Base-by-base conservation (phyloP, 495 filamentous ascomycete genomes). In the Penicillium waksmanii region DNA sequence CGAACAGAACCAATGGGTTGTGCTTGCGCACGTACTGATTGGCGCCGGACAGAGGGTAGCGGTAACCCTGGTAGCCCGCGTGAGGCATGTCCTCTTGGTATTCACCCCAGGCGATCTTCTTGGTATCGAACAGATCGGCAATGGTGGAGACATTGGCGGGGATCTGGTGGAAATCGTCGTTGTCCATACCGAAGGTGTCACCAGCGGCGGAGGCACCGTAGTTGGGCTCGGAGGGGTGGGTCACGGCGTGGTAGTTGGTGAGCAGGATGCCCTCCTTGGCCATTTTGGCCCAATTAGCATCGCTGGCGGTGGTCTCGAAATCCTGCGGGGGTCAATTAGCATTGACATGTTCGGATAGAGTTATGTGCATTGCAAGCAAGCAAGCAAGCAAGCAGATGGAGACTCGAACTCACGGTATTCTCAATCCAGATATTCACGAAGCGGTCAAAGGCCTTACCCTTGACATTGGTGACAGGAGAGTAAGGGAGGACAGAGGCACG, bases 21-120 rank as follows among this genome's bases (percentile, higher is more conserved):
- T 92, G 89, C 76, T 92, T 93, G 46, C 89, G 83, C n/a, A 91
- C 87, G 64, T 93, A 93, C 67, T 84, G 80, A 58, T 89, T 85
- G 25, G 75, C 72, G 25, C 77, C 76, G 18, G 74, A 77, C 59
- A 73, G 52, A 21, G 74, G 73, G 46, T 80, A 80, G 53, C 81
- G 84, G 53, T 71, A 78, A 31, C 84, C 87, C 62, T 84, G 75
- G 72, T 84, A 91, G 11, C 88, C 89, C 15, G 85, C 74, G 64
- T 89, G 88, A 17, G 89, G 89, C 72, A 85, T 65, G 57, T 85
- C 79, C 67, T 93, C 87, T 66, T 89, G 81, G 69, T 92, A 91
- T 61, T 85, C 76, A 54, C 79, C 85, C 88, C 89, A 92, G 2
- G 82, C 71, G 63, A 92, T 87, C 15, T 80, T 77, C 64, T 83